phyloP scores from a whole-genome alignment of 768 basidiomycete genomes.

The Tricholomella constricta region DNA sequence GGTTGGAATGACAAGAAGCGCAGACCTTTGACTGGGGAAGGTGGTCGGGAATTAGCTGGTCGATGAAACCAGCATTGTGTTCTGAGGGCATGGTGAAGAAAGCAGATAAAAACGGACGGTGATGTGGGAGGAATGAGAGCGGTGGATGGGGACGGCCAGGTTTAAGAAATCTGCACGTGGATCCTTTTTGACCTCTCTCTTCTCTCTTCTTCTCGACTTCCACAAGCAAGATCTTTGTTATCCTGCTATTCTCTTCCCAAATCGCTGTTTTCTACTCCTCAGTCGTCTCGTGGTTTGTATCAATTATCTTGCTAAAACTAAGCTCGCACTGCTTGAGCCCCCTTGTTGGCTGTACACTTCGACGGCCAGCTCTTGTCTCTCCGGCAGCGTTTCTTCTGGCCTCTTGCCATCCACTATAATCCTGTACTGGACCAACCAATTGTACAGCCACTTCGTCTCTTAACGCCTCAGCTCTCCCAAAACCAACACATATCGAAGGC shows the following conservation, averaged over 20 bases:
- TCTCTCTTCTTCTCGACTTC: neutral
- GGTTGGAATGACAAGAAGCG: conserved; percentile 42
- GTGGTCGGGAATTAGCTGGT: conserved; percentile 25
- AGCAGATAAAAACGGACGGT: conserved; percentile 20
- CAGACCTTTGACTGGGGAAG: conserved; percentile 45
- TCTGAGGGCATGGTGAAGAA: conserved; percentile 52
- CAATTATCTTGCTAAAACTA: neutral
- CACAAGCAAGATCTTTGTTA: neutral
- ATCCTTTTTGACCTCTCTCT: neutral
- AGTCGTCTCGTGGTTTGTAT: neutral
- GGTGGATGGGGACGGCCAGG: conserved; percentile 9
- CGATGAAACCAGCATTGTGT: conserved; percentile 36
- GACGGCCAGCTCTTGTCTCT: neutral
- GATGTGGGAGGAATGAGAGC: conserved; percentile 15
- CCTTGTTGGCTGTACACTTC: neutral
- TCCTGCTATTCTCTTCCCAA: neutral
- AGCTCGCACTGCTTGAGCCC: neutral
- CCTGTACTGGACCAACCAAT: neutral
- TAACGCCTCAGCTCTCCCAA: neutral
- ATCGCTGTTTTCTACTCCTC: neutral
- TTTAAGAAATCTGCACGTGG: conserved; percentile 21
- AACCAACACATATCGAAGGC: neutral
- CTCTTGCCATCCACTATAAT: neutral
- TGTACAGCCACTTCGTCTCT: conserved; percentile 1
- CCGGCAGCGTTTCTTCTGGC: neutral